Percentiles rank a stretch among this genome's conserved stretches.
Conservation (phyloP, 352 stramenopile genomes). For the Phytopythium aichiense region DNA sequence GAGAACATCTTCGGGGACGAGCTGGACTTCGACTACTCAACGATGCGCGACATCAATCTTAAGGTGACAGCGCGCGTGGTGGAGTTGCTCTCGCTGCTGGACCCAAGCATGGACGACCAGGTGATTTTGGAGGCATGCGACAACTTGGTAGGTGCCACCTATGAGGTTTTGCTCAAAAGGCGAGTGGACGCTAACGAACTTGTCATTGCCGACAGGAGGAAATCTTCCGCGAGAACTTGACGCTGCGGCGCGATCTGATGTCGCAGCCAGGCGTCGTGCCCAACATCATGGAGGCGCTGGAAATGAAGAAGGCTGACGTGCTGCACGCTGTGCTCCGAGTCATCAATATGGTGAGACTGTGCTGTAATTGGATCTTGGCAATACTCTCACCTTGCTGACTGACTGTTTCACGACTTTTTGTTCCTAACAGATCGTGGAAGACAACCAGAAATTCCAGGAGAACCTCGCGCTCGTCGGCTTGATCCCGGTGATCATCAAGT, state of each 20-base stretch:
- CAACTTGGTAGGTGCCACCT: constrained; percentile 38
- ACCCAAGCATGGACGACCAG: constrained; percentile 85
- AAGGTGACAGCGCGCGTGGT: constrained; percentile 73
- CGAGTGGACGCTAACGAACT: constrained; percentile 1
- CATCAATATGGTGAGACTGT: constrained; percentile 70
- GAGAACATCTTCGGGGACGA: constrained; percentile 81
- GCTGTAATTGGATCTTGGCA: neutral
- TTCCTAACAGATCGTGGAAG: constrained; percentile 71
- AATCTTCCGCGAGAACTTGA: constrained; percentile 74
- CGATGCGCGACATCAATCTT: constrained; percentile 64
- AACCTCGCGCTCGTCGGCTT: constrained; percentile 89
- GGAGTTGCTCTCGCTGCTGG: constrained; percentile 68
- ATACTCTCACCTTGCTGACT: constrained; percentile 6
- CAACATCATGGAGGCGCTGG: constrained; percentile 91
- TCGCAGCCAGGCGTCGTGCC: constrained; percentile 90
- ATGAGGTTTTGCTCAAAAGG: neutral
- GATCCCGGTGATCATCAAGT: constrained; percentile 89
- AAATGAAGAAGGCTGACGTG: constrained; percentile 90
- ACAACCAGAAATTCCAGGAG: constrained; percentile 90
- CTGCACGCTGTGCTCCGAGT: constrained; percentile 82
- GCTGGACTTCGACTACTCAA: constrained; percentile 78
- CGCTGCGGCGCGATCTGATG: constrained; percentile 77
- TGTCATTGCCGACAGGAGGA: constrained; percentile 37
- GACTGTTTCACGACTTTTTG: neutral
- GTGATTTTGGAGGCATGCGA: constrained; percentile 79